These are phyloP conservation scores for Claviceps citrina DNA, from an alignment of 2,329 filamentous ascomycete genomes.

Conservation along the genomic window DNA sequence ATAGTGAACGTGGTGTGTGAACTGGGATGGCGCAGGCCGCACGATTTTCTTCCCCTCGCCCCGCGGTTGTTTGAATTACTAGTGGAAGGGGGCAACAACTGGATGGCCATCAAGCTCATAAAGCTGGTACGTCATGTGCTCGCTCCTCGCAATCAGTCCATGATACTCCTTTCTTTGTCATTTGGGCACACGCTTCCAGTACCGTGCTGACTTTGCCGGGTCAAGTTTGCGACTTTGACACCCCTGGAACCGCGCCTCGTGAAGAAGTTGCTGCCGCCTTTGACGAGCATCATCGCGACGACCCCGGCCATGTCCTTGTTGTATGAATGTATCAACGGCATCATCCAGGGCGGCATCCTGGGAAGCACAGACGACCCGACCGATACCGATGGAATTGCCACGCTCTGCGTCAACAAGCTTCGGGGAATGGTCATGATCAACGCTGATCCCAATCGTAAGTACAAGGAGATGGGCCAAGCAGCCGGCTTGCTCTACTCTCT, in stretches of 20 bases:
- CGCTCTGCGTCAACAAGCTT: constrained; percentile 81
- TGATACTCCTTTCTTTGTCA: no score
- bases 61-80: constrained; percentile 84
- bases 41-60: constrained; percentile 84
- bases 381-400: constrained; percentile 82
- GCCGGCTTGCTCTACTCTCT: no score
- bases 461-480: neutral
- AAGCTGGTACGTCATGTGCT: constrained; percentile 83
- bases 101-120: constrained; percentile 99
- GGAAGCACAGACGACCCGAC: constrained; percentile 64
- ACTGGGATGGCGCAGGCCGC: constrained; percentile 80
- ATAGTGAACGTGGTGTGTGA: constrained; percentile 97
- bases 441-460: constrained; percentile 80
- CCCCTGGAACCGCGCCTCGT: constrained; percentile 83
- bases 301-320: constrained; percentile 95
- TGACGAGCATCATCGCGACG: constrained; percentile 85
- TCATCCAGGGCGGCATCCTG: constrained; percentile 90
- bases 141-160: no score
- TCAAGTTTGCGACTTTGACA: constrained; percentile 80
- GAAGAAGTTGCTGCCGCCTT: constrained; percentile 75
- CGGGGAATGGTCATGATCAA: constrained; percentile 88
- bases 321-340: constrained; percentile 97
- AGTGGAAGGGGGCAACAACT: constrained; percentile 88
- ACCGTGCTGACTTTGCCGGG: no score
- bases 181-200: no score